These are phyloP conservation scores for Debaryomyces maramus DNA, from an alignment of 805 yeast genomes.

Conservation along the genomic window DNA sequence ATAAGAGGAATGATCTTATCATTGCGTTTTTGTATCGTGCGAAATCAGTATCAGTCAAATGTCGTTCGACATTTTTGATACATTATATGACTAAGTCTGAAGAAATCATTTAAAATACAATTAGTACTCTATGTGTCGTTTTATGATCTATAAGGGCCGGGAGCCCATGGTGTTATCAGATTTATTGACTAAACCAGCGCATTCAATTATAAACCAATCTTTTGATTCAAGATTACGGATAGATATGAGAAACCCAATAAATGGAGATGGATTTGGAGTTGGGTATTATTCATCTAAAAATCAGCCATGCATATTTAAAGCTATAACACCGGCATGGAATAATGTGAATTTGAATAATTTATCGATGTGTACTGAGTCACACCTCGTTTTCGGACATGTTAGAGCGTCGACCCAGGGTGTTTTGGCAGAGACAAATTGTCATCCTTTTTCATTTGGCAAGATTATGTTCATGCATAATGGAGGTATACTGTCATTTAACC, in stretches of 20 bases:
- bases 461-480: constrained; percentile 98
- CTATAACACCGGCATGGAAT: constrained; percentile 98
- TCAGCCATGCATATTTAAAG: constrained; percentile 90
- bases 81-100: background rate
- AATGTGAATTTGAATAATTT: constrained; percentile 83
- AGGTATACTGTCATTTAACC: constrained; percentile 69
- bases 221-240: constrained; percentile 86
- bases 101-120: too few relatives aligned
- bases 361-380: constrained; percentile 83
- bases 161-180: constrained; percentile 87
- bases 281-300: constrained; percentile 70
- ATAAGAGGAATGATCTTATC: too few relatives aligned
- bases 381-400: constrained; percentile 89
- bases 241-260: constrained; percentile 88
- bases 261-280: constrained; percentile 98
- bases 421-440: constrained; percentile 92
- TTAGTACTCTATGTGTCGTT: constrained; percentile 94
- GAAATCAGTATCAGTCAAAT: too few relatives aligned
- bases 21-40: too few relatives aligned
- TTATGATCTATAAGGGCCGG: constrained; percentile 86
- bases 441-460: constrained; percentile 86
- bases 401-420: constrained; percentile 96
- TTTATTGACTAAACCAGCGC: constrained; percentile 90
- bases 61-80: constrained; percentile 2
- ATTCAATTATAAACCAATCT: constrained; percentile 94